Base-by-base conservation (phyloP, 441 rosid species). In the Heliophila coronopifolia region DNA sequence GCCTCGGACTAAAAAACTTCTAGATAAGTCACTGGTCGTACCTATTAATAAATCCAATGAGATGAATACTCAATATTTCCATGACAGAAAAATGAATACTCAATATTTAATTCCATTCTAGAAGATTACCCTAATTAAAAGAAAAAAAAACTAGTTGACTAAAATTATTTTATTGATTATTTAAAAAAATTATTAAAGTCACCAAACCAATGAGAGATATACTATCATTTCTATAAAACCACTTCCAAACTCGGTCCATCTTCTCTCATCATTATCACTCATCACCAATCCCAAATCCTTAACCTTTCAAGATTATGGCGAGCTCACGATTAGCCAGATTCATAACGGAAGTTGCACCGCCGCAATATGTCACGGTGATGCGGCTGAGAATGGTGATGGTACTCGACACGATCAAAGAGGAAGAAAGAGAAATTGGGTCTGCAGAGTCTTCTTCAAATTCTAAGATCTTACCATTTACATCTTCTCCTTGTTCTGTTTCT, bases 351-450 rank as follows among this genome's bases (percentile, higher is more conserved):
- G 94, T 69, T 54, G 97, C 94, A 1, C 98, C 98, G 2, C 94
- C 94, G 7, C 95, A 92, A 42, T 81, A 79, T 17, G 74, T 92
- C 14, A 75, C 55, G 50, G 95, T 92, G 54, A 76, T 83, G 78
- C 78, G 99, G 75, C 71, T 49, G 32, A 73, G 89, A 59, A 67
- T 86, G 18, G 71, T 79, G 3, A 83, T 76, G 60, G 73, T 85
- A 72, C 46, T 88, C 58, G 98, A 92, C 59, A 88, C 98, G 7
- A 87, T 91, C 26, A 76, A 60, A 9, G 98, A 91, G 60, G 96
- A 91, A 65, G 98, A 84, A 36, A 81, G 81, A 52, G 73, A 65
- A 24, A 24, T 55, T 28, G 56, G 44, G 9, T 27, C 27, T 56
- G 72, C 9, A 44, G 50, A 27, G 55, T 63, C 57, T 52, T 53